These are phyloP conservation scores for Debaryomyces sp. DNA, from an alignment of 1,139 yeast species.

Conservation along the genomic window DNA sequence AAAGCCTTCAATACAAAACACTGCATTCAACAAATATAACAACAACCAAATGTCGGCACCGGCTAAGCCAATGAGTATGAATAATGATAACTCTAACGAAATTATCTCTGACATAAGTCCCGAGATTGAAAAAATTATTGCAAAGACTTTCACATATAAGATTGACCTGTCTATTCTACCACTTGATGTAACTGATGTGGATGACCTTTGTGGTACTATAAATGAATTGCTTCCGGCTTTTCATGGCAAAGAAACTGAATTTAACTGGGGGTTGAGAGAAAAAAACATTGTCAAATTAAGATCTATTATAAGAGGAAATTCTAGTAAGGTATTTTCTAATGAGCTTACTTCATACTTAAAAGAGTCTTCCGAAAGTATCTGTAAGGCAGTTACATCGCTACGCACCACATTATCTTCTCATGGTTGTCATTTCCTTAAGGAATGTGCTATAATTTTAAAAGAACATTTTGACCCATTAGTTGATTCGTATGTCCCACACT, in stretches of 20 bases:
- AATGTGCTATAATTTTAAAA: conserved; percentile 55
- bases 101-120: not conserved
- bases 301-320: conserved; percentile 61
- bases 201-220: conserved; percentile 20
- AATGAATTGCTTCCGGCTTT: conserved; percentile 41
- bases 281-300: conserved; percentile 59
- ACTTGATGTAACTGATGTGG: conserved; percentile 17
- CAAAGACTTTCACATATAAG: conserved; percentile 23
- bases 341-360: conserved; percentile 49
- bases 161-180: conserved; percentile 29
- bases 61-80: not conserved
- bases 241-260: conserved; percentile 81
- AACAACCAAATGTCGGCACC: not conserved
- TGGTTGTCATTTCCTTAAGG: conserved; percentile 82
- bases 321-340: conserved; percentile 35
- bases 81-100: not conserved
- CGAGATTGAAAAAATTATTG: conserved; percentile 19
- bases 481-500: conserved; percentile 60
- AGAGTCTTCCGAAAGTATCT: conserved; percentile 58
- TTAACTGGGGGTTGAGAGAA: conserved; percentile 83
- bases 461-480: conserved; percentile 58
- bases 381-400: conserved; percentile 70
- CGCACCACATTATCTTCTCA: conserved; percentile 81
- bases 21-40: not conserved
- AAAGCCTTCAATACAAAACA: not conserved